phyloP scores from a whole-genome alignment of 768 basidiomycete species.

The Termitomyces sp. region DNA sequence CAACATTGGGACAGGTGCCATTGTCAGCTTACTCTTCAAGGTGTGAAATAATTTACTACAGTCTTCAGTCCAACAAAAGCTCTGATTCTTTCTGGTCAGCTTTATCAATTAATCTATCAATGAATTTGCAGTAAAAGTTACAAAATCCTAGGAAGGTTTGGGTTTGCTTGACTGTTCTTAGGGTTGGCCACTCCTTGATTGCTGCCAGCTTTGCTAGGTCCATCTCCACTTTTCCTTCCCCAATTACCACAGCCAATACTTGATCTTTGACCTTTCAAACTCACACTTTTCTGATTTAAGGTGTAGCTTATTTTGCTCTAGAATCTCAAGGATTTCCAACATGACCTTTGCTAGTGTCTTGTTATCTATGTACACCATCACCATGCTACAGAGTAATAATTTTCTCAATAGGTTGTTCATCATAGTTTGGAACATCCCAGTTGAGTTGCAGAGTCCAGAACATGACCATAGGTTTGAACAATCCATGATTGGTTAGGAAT shows the following conservation, averaged over 20 bases:
- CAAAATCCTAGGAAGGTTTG: not conserved
- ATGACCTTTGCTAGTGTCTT: conserved; percentile 13
- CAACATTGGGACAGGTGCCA: not conserved
- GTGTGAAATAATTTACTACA: not conserved
- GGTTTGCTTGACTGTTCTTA: not conserved
- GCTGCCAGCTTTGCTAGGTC: not conserved
- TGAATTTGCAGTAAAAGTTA: not conserved
- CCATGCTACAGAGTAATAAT: conserved; percentile 19
- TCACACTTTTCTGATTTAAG: conserved; percentile 21
- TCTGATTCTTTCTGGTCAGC: no score
- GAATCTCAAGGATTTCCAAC: not conserved
- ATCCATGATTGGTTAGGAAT: conserved; percentile 20
- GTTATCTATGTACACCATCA: conserved; percentile 38
- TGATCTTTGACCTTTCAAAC: conserved; percentile 18
- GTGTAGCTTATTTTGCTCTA: conserved; percentile 13
- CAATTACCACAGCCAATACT: conserved; percentile 21
- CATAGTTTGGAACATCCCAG: conserved; percentile 29
- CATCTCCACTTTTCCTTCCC: no score
- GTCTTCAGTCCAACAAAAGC: not conserved
- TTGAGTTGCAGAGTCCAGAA: conserved; percentile 32
- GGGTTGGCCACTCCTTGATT: conserved; percentile 13
- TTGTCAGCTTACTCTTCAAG: not conserved
- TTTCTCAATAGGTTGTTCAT: conserved; percentile 34
- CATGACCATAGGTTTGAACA: conserved; percentile 29
- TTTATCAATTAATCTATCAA: not conserved